Percentiles rank a stretch among this genome's conserved stretches.
Conservation (phyloP, 1,284 basidiomycete species). For the Moesziomyces globuligerus region DNA sequence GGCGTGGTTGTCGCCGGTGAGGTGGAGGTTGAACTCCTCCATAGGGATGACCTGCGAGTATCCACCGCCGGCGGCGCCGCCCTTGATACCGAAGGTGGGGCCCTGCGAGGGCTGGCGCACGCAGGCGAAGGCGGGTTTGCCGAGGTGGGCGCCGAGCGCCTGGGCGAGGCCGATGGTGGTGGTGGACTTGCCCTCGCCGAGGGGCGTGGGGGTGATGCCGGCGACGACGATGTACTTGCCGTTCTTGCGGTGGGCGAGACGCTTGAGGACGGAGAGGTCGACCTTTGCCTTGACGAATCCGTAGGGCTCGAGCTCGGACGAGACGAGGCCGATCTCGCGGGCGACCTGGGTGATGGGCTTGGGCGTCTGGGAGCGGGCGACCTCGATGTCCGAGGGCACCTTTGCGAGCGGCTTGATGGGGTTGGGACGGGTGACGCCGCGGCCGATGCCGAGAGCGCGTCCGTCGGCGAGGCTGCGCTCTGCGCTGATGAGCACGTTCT, state of each 20-base stretch:
- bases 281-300: slow-evolving; percentile 98
- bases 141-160: slow-evolving; percentile 92
- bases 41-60: slow-evolving; percentile 99
- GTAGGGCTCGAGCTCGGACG: slow-evolving; percentile 91
- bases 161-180: slow-evolving; percentile 98
- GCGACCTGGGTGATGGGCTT: slow-evolving; percentile 88
- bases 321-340: slow-evolving; percentile 85
- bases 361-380: slow-evolving; percentile 92
- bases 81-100: slow-evolving; percentile 99
- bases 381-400: slow-evolving; percentile 86
- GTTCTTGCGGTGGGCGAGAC: slow-evolving; percentile 84
- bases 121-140: slow-evolving; percentile 92
- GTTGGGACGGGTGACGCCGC: slow-evolving; percentile 78
- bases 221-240: slow-evolving; percentile 98
- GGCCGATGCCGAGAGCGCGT: slow-evolving; percentile 73
- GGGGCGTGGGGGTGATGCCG: slow-evolving; percentile 96
- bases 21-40: slow-evolving; percentile 97
- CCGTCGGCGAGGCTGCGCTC: slow-evolving; percentile 79
- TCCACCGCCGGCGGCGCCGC: slow-evolving; percentile 96
- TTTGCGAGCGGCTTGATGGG: slow-evolving; percentile 81
- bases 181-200: slow-evolving; percentile 98
- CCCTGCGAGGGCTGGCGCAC: slow-evolving; percentile 99
- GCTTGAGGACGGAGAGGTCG: slow-evolving; percentile 85
- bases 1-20: slow-evolving; percentile 98
- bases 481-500: slow-evolving; percentile 88